phyloP scores from a whole-genome alignment of 106 monocot species.

The Apostasia ramifera region DNA sequence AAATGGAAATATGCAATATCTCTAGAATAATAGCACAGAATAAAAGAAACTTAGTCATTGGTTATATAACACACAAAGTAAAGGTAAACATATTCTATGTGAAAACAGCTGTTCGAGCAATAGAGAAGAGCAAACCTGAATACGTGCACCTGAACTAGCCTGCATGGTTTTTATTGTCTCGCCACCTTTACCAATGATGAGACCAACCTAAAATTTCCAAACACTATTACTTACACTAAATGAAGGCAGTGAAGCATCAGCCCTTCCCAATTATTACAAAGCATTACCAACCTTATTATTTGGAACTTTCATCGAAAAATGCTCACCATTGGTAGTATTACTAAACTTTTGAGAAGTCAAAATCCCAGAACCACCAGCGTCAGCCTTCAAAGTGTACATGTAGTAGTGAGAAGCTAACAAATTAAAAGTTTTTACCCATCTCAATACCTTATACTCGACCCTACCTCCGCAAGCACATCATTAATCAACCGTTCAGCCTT shows the following conservation, averaged over 20 bases:
- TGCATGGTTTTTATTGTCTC: conserved; percentile 94
- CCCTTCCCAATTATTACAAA: neutral
- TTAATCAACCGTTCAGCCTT: conserved; percentile 66
- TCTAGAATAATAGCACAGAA: too few species aligned
- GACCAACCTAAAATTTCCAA: conserved; percentile 56
- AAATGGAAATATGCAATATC: too few species aligned
- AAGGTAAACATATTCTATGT: too few species aligned
- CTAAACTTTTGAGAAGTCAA: conserved; percentile 6
- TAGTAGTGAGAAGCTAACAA: neutral
- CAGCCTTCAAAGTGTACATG: conserved; percentile 10
- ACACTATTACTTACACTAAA: neutral
- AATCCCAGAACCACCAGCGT: conserved; percentile 12
- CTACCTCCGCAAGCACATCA: conserved; percentile 66
- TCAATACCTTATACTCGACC: neutral
- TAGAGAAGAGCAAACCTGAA: conserved; percentile 47
- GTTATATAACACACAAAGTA: too few species aligned
- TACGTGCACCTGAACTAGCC: conserved; percentile 72
- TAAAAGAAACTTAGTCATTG: too few species aligned
- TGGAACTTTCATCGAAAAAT: conserved; percentile 21
- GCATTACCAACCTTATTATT: conserved; percentile 16
- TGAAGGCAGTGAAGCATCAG: neutral
- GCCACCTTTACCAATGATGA: conserved; percentile 97
- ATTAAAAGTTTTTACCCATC: neutral
- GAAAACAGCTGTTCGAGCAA: too few species aligned
- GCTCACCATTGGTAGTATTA: conserved; percentile 3